Base-by-base conservation (phyloP, 2,329 filamentous ascomycete genomes). In the Fusarium marasasianum region DNA sequence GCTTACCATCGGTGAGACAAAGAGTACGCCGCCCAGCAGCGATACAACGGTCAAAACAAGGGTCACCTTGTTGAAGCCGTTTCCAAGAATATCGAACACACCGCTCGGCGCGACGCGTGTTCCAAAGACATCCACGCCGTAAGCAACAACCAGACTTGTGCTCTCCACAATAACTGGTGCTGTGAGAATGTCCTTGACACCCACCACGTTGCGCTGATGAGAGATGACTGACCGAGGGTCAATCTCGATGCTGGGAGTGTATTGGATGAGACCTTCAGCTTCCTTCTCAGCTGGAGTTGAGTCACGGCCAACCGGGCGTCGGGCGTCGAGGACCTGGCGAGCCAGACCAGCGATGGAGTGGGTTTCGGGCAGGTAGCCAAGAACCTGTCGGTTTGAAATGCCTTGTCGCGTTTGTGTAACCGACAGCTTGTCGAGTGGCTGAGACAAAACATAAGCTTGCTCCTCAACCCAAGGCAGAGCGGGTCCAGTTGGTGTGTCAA, bases 381-480 rank as follows among this genome's bases (percentile, higher is more conserved):
- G 87, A 6, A 99, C 86, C 75, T 96, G 91, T 22, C 94, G 91
- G 47, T 91, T 92, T 2, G 94, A 93, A 79, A 99, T 98, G 37
- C 96, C 96, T 84, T 99, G 96, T 35, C 93, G 89, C 1, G 96
- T 99, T 80, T 95, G 92, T 1, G 95, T 96, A 22, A 98, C 94
- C 2, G 93, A 88, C 80, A 99, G 90, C 58, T 92, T 89, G 22
- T 90, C 91, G 69, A 98, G 91, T n/a, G 93, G 89, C 67, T 94
- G 91, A 1, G 93, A 90, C 70, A 98, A 89, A 72, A 98, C 87
- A 81, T 92, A 98, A 2, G 94, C 89, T 81, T 97, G 94, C 4
- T 93, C 92, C 35, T 95, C 86, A 8, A 95, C 93, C 66, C 93
- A 90, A 0, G 96, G 96, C 31, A 93, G 86, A 20, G 89, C 85